A percentile compares a stretch with the other conserved stretches of the same genome.
Evolutionary conservation across 2,329 filamentous ascomycete genomes (phyloP).

Genomic region (Parafenestella ontariensis): DNA sequence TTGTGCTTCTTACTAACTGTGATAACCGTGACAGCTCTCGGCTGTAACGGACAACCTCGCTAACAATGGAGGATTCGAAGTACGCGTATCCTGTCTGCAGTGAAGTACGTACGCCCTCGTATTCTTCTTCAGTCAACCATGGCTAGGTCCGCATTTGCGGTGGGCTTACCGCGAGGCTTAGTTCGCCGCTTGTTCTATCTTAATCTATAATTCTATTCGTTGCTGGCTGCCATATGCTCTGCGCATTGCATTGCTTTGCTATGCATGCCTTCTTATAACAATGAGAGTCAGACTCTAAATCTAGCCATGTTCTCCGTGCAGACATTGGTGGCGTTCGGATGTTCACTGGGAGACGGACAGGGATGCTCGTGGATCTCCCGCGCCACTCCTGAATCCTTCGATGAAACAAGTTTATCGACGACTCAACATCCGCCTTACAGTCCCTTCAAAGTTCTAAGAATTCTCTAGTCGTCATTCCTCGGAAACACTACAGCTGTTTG

Average conservation of each 20-base stretch:
- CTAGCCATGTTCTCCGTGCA: background rate
- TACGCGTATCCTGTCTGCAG: background rate
- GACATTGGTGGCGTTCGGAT: background rate
- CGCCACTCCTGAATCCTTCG: slow-evolving; percentile 17
- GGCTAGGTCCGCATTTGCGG: background rate
- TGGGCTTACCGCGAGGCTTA: background rate
- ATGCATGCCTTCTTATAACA: background rate
- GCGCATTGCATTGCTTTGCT: too few relatives aligned
- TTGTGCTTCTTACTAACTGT: slow-evolving; percentile 3
- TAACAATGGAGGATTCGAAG: background rate
- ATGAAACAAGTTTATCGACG: slow-evolving; percentile 7
- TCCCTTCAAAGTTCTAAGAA: background rate
- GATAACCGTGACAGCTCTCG: slow-evolving; percentile 3
- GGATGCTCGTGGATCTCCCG: slow-evolving; percentile 25
- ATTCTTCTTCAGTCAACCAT: background rate
- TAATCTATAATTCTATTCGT: too few relatives aligned
- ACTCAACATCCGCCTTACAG: background rate
- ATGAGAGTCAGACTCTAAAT: background rate
- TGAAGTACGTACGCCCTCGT: slow-evolving; percentile 9
- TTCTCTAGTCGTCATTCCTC: background rate
- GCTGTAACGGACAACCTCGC: slow-evolving; percentile 2
- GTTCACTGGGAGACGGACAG: slow-evolving; percentile 15
- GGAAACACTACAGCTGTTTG: too few relatives aligned
- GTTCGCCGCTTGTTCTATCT: too few relatives aligned
- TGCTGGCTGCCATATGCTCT: background rate